A percentile compares a stretch with the other conserved stretches of the same genome.
These are phyloP conservation scores for Fusarium devonianum DNA, from an alignment of 2,329 filamentous ascomycete species.

Conservation along the genomic window DNA sequence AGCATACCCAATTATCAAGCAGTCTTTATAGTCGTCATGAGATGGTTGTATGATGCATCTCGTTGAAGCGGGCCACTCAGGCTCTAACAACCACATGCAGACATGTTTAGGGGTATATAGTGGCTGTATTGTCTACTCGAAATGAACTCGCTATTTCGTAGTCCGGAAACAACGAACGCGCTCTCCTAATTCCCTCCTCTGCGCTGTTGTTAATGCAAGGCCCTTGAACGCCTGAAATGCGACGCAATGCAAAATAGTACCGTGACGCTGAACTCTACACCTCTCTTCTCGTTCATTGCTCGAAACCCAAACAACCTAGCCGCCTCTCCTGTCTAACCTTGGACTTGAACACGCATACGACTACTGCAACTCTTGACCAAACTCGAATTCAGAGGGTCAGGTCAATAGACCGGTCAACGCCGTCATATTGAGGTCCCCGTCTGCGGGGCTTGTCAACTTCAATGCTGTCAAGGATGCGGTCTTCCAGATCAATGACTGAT, in stretches of 20 bases:
- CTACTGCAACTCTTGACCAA: no score
- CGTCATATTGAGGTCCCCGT: slow-evolving; percentile 42
- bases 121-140: slow-evolving; percentile 22
- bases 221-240: slow-evolving; percentile 4
- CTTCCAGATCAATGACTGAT: slow-evolving; percentile 16
- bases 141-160: slow-evolving; percentile 1
- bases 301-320: slow-evolving; percentile 2
- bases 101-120: slow-evolving; percentile 25
- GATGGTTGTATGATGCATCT: not conserved
- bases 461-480: slow-evolving; percentile 23
- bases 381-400: slow-evolving; percentile 15
- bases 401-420: slow-evolving; percentile 42
- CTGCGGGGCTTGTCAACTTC: slow-evolving; percentile 23
- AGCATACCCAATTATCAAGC: slow-evolving; percentile 18
- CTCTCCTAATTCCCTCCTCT: slow-evolving; percentile 1
- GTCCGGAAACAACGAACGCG: not conserved
- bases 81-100: no score
- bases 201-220: slow-evolving; percentile 4
- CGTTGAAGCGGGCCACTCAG: no score
- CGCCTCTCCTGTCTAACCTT: no score
- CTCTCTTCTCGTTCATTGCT: slow-evolving; percentile 1
- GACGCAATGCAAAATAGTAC: not conserved
- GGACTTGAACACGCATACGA: no score
- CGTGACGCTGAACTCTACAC: slow-evolving; percentile 5
- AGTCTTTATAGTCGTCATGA: not conserved